Evolutionary conservation across 257 asterid species (phyloP).

Genomic region (Solanum appendiculatum): DNA sequence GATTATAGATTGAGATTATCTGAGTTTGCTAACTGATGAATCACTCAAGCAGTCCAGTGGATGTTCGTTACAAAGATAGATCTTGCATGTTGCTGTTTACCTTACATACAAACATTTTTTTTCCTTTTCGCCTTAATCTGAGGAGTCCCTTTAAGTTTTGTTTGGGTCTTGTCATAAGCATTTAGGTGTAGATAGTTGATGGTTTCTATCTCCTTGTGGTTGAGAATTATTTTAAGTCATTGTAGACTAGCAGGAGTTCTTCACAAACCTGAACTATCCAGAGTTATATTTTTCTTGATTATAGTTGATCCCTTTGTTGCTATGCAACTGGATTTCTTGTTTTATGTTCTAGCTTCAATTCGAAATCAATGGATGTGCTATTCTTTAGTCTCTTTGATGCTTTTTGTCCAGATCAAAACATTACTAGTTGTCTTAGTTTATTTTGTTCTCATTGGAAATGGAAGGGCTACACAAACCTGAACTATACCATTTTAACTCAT

Average conservation of each 20-base stretch:
- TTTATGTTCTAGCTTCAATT: neutral
- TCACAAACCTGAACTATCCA: neutral
- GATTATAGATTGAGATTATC: neutral
- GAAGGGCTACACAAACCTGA: neutral
- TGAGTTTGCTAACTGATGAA: neutral
- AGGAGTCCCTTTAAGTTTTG: constrained; percentile 3
- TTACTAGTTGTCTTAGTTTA: neutral
- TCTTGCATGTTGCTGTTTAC: neutral
- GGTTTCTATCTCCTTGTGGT: constrained; percentile 1
- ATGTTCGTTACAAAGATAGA: neutral
- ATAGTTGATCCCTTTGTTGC: neutral
- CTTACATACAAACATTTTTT: neutral
- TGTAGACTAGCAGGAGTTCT: constrained; percentile 10
- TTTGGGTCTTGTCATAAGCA: constrained; percentile 16
- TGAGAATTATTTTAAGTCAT: neutral
- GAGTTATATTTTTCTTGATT: neutral
- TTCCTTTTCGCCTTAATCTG: neutral
- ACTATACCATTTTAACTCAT: neutral
- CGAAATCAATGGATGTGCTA: neutral
- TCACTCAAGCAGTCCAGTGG: neutral
- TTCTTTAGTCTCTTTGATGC: neutral
- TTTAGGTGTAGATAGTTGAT: constrained; percentile 20
- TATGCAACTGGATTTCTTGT: neutral
- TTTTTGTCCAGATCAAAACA: neutral
- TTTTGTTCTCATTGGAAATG: neutral